Base-by-base conservation (phyloP, 202 grass and related monocot genomes). In the Elaeis oleifera region DNA sequence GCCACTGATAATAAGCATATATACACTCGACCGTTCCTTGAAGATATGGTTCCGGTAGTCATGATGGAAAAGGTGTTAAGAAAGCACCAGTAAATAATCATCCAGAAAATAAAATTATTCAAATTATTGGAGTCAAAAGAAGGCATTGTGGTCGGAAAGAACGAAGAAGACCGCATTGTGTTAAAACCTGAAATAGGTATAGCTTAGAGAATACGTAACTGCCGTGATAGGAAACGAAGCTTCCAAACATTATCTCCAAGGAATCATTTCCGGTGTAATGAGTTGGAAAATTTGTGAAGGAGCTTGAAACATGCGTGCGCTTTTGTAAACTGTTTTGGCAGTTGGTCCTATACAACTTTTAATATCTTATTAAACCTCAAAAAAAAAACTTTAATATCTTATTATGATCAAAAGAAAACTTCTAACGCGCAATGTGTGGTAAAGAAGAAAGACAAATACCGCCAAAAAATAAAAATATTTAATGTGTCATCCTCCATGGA, bases 91-190 rank as follows among this genome's bases (percentile, higher is more conserved):
- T 14, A 17, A 48, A 74, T 65, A 20, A 65, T 39, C 17, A 70
- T 28, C 24, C 39, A 14, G 27, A 8, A 26, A 31, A 26, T 26
- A 6, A 36, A 24, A 28, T 15, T 0, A 62, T 49, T 14, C 27
- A 63, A 57, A 61, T 32, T 26, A 69, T 61, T 36, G 1, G 2
- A 5, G 14, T 17, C 14, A 39, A 32, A 4, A 3, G 26, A 22
- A 60, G 53, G 23, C 5, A 3, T 22, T 14, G n/a, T 54, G 76
- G 76, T 73, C 67, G 79, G 79, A 83, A 80, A 74, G 64, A 49
- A 67, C 27, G 69, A 83, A 70, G 59, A 80, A 18, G 84, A 69
- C 59, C 15, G 71, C 8, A 1, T 53, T 65, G 68, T 58, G 55
- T 4, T 28, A 49, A 74, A 57, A 72, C 6, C 62, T 20, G 1